Evolutionary conservation across 306 rosid species (phyloP).

Genomic region (Lotus japonicus): DNA sequence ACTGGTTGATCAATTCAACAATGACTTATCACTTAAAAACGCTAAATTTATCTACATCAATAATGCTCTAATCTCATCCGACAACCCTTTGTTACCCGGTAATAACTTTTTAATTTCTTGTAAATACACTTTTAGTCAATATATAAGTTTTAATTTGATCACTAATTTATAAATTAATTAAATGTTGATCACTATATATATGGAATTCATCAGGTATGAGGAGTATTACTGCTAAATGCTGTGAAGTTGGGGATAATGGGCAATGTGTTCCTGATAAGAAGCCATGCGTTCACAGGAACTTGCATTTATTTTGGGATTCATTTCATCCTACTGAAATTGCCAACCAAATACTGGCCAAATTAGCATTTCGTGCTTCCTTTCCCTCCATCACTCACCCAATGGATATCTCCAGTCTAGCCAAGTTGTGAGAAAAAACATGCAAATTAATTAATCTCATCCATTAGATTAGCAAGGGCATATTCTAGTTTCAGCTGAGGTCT

Average conservation of each 20-base stretch:
- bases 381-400: constrained; percentile 24
- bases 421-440: no score
- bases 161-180: not conserved
- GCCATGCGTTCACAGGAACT: constrained; percentile 40
- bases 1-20: constrained; percentile 30
- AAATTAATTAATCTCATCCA: no score
- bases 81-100: no score
- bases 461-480: no score
- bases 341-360: not conserved
- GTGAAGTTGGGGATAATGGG: constrained; percentile 12
- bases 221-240: constrained; percentile 24
- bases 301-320: constrained; percentile 42
- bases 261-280: constrained; percentile 15
- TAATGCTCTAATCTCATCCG: not conserved
- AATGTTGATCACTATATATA: not conserved
- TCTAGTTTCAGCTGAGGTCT: no score
- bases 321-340: constrained; percentile 35
- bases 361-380: not conserved
- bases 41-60: constrained; percentile 36
- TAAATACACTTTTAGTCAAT: no score
- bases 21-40: not conserved
- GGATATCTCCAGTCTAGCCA: constrained; percentile 10
- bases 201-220: constrained; percentile 38
- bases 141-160: no score
- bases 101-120: no score